Conservation (phyloP, 305 asterid genomes). For the Solanum hybrid region DNA sequence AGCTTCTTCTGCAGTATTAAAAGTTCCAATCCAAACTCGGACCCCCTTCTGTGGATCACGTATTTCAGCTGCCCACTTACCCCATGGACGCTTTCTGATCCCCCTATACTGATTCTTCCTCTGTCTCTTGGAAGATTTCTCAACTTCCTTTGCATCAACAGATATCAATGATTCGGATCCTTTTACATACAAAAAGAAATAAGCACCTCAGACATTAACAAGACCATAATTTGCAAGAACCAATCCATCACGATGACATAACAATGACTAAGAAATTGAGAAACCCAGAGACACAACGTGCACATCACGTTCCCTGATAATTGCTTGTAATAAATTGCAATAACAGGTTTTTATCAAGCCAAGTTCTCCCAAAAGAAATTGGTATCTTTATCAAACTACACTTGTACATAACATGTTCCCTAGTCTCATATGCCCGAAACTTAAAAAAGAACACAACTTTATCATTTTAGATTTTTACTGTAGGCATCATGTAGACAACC, state of each 20-base stretch:
- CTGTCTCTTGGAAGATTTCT: slow-evolving; percentile 63
- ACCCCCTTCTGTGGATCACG: slow-evolving; percentile 92
- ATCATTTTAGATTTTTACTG: background rate
- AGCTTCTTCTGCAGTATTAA: slow-evolving; percentile 92
- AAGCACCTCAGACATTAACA: background rate
- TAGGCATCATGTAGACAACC: background rate
- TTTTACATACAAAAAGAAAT: slow-evolving; percentile 15
- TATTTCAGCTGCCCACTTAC: slow-evolving; percentile 98
- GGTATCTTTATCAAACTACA: background rate
- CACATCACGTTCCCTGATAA: background rate
- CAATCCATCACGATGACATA: background rate
- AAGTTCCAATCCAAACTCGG: slow-evolving; percentile 95
- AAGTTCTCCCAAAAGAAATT: background rate
- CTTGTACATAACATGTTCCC: background rate
- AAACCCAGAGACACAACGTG: background rate
- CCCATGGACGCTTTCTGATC: slow-evolving; percentile 95
- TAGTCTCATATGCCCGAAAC: background rate
- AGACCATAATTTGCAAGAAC: background rate
- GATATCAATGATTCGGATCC: slow-evolving; percentile 17
- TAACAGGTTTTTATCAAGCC: background rate
- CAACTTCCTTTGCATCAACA: slow-evolving; percentile 44
- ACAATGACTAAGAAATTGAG: background rate
- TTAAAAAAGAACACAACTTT: background rate
- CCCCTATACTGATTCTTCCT: slow-evolving; percentile 94
- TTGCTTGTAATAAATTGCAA: background rate